phyloP scores from a whole-genome alignment of 371 early-diverging fungal species.

The Apophysomyces ossiformis region DNA sequence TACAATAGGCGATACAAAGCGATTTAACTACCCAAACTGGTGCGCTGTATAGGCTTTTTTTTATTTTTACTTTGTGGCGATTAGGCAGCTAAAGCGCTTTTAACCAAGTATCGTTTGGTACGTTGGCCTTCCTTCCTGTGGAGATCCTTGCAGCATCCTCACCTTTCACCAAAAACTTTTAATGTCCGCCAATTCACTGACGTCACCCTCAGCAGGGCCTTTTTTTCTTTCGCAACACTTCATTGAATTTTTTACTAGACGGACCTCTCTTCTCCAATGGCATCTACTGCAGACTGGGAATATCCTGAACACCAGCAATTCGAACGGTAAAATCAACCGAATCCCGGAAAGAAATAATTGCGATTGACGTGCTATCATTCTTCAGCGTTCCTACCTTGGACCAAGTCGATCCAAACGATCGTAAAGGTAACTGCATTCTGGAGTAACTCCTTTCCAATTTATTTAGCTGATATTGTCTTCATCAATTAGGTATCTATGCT shows the following conservation, averaged over 20 bases:
- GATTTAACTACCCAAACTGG: too few relatives aligned
- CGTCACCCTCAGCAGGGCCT: neutral
- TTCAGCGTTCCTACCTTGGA: slow-evolving; percentile 51
- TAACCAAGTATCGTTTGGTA: too few relatives aligned
- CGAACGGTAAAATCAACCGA: slow-evolving; percentile 41
- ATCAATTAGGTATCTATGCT: slow-evolving; percentile 66
- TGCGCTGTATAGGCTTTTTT: too few relatives aligned
- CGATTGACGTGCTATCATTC: neutral
- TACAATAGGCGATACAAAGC: too few relatives aligned
- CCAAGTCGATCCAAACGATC: slow-evolving; percentile 51
- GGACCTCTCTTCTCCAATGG: slow-evolving; percentile 16
- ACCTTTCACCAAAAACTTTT: too few relatives aligned
- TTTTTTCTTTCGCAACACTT: neutral
- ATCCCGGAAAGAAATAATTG: neutral
- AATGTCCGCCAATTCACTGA: too few relatives aligned
- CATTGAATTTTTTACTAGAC: neutral
- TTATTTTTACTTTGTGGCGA: too few relatives aligned
- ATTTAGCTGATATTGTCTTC: neutral
- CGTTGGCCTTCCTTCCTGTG: too few relatives aligned
- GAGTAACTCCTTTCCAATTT: slow-evolving; percentile 3
- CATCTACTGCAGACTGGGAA: slow-evolving; percentile 47
- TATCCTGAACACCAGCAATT: slow-evolving; percentile 55
- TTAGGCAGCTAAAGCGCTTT: too few relatives aligned
- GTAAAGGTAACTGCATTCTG: slow-evolving; percentile 42
- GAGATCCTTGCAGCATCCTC: too few relatives aligned